Percentiles rank a stretch among this genome's conserved stretches.
These are phyloP conservation scores for Cryptococcus hybrid DNA, from an alignment of 1,284 basidiomycete species.

Conservation along the genomic window DNA sequence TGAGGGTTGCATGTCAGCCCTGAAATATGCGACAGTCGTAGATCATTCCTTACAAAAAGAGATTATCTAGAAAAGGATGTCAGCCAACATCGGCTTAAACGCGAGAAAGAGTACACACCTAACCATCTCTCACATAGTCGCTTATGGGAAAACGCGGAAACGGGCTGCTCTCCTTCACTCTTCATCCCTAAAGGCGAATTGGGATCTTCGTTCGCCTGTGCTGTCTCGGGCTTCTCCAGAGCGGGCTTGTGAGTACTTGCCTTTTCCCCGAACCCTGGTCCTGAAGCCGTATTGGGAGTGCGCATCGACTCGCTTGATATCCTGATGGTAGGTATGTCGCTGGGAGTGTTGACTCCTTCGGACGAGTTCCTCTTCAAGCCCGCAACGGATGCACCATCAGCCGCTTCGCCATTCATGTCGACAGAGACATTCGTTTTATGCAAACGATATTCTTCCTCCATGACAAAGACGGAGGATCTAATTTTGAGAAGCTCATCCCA, in stretches of 20 bases:
- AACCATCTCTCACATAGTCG: conserved; percentile 96
- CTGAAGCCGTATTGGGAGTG: conserved; percentile 13
- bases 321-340: conserved; percentile 76
- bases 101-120: conserved; percentile 42
- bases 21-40: neutral
- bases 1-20: neutral
- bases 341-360: conserved; percentile 18
- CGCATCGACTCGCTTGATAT: conserved; percentile 79
- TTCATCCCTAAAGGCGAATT: conserved; percentile 49
- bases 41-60: conserved; percentile 69
- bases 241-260: conserved; percentile 16
- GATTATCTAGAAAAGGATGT: conserved; percentile 58
- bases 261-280: conserved; percentile 1
- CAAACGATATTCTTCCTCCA: conserved; percentile 96
- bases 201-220: conserved; percentile 38
- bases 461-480: conserved; percentile 93
- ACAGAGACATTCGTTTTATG: conserved; percentile 58
- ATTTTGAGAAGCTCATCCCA: conserved; percentile 98
- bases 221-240: conserved; percentile 49
- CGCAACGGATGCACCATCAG: conserved; percentile 70
- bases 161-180: conserved; percentile 46
- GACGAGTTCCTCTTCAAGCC: conserved; percentile 18
- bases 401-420: conserved; percentile 57
- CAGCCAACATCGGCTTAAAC: neutral
- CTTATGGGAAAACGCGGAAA: conserved; percentile 94